Evolutionary conservation across 768 basidiomycete genomes (phyloP).

Genomic region (Suillus alpinus): DNA sequence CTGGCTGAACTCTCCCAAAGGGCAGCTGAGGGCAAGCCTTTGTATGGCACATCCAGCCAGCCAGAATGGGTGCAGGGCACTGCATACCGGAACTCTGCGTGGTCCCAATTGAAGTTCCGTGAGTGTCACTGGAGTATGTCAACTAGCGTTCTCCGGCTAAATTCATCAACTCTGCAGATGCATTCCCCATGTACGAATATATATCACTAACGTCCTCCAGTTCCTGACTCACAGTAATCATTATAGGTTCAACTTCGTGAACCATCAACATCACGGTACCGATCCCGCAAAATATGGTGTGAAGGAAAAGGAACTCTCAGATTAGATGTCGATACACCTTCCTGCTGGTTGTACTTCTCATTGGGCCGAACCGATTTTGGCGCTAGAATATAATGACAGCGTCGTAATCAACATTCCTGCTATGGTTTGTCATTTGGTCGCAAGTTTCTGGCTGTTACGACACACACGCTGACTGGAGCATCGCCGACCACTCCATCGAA

Average conservation of each 20-base stretch:
- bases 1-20: constrained; percentile 73
- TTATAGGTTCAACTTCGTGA: constrained; percentile 91
- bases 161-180: constrained; percentile 39
- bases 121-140: constrained; percentile 30
- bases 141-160: constrained; percentile 1
- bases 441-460: not conserved
- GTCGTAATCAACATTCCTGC: not conserved
- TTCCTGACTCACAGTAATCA: constrained; percentile 10
- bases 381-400: not conserved
- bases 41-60: constrained; percentile 83
- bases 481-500: not conserved
- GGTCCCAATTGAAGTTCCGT: constrained; percentile 93
- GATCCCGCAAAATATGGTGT: constrained; percentile 78
- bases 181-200: constrained; percentile 69
- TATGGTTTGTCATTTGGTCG: not conserved
- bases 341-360: not conserved
- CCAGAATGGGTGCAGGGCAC: constrained; percentile 83
- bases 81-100: constrained; percentile 85
- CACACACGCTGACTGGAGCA: not conserved
- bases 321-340: constrained; percentile 15
- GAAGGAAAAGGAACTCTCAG: constrained; percentile 24
- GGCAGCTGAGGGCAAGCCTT: constrained; percentile 72
- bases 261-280: constrained; percentile 84
- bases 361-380: not conserved
- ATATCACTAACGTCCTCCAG: not conserved